A percentile compares a stretch with the other conserved stretches of the same genome.
phyloP scores from a whole-genome alignment of 2,329 filamentous ascomycete species.

The Aureobasidium sp. region DNA sequence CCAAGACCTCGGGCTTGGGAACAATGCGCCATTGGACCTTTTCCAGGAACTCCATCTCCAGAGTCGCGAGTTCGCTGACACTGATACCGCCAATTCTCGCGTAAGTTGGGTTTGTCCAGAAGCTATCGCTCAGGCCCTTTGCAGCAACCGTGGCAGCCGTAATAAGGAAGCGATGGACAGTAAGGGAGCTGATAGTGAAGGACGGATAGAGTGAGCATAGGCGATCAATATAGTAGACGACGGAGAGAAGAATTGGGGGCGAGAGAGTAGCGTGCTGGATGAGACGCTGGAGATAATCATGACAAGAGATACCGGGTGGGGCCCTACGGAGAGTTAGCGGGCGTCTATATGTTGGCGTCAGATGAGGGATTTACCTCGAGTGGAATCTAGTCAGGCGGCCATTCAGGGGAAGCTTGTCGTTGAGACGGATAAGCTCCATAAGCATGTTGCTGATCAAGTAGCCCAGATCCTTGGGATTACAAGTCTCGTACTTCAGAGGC shows the following conservation, averaged over 20 bases:
- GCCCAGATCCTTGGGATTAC: slow-evolving; percentile 77
- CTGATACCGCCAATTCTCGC: slow-evolving; percentile 89
- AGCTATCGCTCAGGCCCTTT: slow-evolving; percentile 91
- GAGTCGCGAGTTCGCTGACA: slow-evolving; percentile 75
- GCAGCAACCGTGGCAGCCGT: slow-evolving; percentile 91
- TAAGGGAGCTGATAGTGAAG: slow-evolving; percentile 93
- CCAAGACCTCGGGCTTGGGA: slow-evolving; percentile 84
- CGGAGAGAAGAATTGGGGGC: slow-evolving; percentile 84
- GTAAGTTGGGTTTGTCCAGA: slow-evolving; percentile 98
- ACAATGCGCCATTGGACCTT: slow-evolving; percentile 95
- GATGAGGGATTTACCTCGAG: slow-evolving; percentile 55
- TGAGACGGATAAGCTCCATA: slow-evolving; percentile 85
- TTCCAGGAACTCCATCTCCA: slow-evolving; percentile 90
- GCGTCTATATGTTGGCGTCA: neutral
- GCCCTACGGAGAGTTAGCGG: slow-evolving; percentile 36
- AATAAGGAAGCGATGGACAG: slow-evolving; percentile 94
- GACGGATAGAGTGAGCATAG: slow-evolving; percentile 86
- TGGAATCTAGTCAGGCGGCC: slow-evolving; percentile 90
- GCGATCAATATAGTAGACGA: slow-evolving; percentile 98
- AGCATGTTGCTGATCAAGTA: slow-evolving; percentile 91
- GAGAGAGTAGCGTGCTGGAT: slow-evolving; percentile 91
- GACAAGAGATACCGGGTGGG: slow-evolving; percentile 85
- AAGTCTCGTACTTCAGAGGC: slow-evolving; percentile 71
- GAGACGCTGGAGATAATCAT: slow-evolving; percentile 85
- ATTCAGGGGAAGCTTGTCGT: slow-evolving; percentile 79